Evolutionary conservation across 1,139 yeast genomes (phyloP).

Genomic region (Eremothecium sinecaudum): DNA sequence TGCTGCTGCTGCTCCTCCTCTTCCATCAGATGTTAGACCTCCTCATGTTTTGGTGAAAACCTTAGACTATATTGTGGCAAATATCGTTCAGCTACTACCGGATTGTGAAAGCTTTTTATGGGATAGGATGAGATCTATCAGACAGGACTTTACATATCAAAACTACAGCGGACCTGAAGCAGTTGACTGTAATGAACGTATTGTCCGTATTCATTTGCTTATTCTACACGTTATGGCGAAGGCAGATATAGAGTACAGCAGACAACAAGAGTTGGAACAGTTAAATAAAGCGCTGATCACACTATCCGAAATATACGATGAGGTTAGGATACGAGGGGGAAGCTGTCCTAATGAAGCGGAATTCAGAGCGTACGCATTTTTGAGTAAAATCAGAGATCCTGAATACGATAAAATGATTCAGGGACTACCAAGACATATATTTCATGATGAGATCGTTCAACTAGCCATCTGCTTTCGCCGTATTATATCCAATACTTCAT

Average conservation of each 20-base stretch:
- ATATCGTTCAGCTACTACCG: constrained; percentile 58
- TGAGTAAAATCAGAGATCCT: constrained; percentile 75
- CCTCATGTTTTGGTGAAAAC: constrained; percentile 64
- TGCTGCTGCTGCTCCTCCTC: constrained; percentile 96
- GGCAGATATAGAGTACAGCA: constrained; percentile 65
- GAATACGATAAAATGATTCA: constrained; percentile 76
- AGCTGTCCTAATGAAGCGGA: constrained; percentile 81
- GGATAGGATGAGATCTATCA: constrained; percentile 96
- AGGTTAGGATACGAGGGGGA: constrained; percentile 63
- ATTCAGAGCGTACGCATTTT: constrained; percentile 75
- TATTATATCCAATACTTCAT: constrained; percentile 54
- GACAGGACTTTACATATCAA: constrained; percentile 96
- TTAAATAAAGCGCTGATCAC: constrained; percentile 88
- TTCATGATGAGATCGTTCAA: constrained; percentile 51
- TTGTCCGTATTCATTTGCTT: constrained; percentile 78
- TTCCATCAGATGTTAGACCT: constrained; percentile 96
- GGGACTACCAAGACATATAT: constrained; percentile 49
- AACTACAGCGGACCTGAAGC: constrained; percentile 92
- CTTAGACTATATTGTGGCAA: constrained; percentile 58
- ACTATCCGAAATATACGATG: constrained; percentile 76
- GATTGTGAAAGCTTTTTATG: constrained; percentile 88
- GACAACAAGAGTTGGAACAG: constrained; percentile 93
- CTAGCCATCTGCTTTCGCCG: constrained; percentile 62
- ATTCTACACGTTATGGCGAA: constrained; percentile 85
- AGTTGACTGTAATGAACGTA: constrained; percentile 82